Evolutionary conservation across 306 rosid species (phyloP), one percentile per base, ranked within the genome.

Genomic region (Cucurbita ficifolia): DNA sequence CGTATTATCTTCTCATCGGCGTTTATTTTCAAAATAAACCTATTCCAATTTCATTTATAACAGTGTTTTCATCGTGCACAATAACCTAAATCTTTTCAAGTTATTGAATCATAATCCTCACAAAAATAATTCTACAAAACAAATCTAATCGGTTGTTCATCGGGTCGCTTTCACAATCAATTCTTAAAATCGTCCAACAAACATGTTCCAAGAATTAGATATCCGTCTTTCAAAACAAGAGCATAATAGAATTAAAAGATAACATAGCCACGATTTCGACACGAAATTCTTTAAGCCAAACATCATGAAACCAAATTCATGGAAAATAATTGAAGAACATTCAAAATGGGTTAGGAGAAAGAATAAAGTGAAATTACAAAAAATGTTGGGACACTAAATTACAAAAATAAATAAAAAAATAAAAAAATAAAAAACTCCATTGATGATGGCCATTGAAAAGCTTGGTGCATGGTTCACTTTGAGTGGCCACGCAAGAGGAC

Each of bases 391-490:
- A 38, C 48, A 38, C 29, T 10, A 18, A 16, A 42, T 64, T 39
- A 18, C 29, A 39, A n/a, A 38, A 63, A 12, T 10, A 10, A 9
- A n/a, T 8, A 8, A 59, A 12, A 0, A 29, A 59, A 29, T 13
- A 5, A 14, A 21, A 4, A 3, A 22, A 33, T 12, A 33, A 64
- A 62, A 67, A 19, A 11, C 10, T 19, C 8, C 54, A 67, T 69
- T 48, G 56, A 69, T 69, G 21, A 69, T 69, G 57, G 42, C 16
- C 73, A 12, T 69, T 45, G 57, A 69, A 64, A 48, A 46, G 39
- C 22, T 13, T 69, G 40, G 7, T 69, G 58, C 74, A 69, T 69
- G 19, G 73, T 50, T 69, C 74, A 69, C 74, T 24, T 69, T 69
- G 74, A 21, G 74, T 69, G 73, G 74, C 74, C 57, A 49, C 22